Conservation (phyloP, 805 yeast genomes). For the Saturnispora gosingensis region DNA sequence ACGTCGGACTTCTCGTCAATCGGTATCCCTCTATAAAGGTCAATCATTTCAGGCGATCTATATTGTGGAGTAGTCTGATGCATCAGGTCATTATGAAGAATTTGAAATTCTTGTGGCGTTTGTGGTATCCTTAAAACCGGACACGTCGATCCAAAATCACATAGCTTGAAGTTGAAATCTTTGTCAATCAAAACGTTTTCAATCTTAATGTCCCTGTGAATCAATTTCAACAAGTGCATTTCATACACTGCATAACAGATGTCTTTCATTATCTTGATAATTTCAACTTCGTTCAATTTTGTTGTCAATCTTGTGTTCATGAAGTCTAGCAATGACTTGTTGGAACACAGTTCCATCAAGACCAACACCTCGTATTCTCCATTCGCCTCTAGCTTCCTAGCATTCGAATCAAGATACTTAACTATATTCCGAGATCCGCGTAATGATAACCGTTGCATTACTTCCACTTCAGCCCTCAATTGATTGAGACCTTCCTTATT, state of each 20-base stretch:
- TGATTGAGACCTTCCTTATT: conserved; percentile 75
- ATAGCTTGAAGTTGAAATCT: conserved; percentile 61
- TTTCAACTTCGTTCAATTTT: conserved; percentile 67
- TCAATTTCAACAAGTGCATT: conserved; percentile 74
- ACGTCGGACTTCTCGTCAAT: conserved; percentile 89
- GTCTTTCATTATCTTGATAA: conserved; percentile 76
- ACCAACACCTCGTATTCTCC: conserved; percentile 72
- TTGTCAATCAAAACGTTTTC: conserved; percentile 84
- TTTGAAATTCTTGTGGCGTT: conserved; percentile 61
- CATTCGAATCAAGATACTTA: conserved; percentile 90
- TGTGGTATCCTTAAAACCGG: conserved; percentile 65
- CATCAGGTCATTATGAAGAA: conserved; percentile 75
- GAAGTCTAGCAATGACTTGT: conserved; percentile 68
- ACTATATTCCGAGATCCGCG: conserved; percentile 75
- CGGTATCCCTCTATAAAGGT: conserved; percentile 70
- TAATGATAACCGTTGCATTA: conserved; percentile 70
- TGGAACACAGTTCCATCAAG: conserved; percentile 87
- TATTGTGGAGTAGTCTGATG: conserved; percentile 95
- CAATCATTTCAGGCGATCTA: conserved; percentile 94
- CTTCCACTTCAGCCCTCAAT: conserved; percentile 91
- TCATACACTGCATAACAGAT: conserved; percentile 68
- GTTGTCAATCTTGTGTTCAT: conserved; percentile 82
- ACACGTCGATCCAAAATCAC: conserved; percentile 90
- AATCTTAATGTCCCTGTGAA: conserved; percentile 90
- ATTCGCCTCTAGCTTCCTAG: conserved; percentile 50